A percentile compares a stretch with the other conserved stretches of the same genome.
Conservation (phyloP, 2,329 filamentous ascomycete species). For the Xylariaceae sp. region DNA sequence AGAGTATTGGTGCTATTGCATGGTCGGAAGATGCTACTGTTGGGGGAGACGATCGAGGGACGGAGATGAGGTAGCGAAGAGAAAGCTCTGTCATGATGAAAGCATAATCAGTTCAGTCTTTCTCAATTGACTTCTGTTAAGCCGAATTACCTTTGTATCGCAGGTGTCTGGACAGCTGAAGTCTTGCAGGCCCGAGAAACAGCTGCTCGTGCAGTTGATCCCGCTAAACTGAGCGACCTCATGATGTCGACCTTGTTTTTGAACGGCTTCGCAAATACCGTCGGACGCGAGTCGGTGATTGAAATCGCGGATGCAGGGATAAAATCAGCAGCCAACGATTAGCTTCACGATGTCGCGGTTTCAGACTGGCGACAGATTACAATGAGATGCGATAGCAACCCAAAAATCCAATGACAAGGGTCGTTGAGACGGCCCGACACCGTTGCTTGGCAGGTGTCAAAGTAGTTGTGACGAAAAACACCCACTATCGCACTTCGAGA, state of each 20-base stretch:
- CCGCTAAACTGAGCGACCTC: slow-evolving; percentile 9
- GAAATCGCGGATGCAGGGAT: no score
- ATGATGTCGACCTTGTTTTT: slow-evolving; percentile 3
- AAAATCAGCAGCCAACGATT: no score
- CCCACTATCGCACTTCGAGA: no score
- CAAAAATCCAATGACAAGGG: no score
- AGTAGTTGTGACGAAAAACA: no score
- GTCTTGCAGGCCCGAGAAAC: slow-evolving; percentile 9
- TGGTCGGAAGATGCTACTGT: slow-evolving; percentile 27
- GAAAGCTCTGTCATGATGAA: slow-evolving; percentile 36
- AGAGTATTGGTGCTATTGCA: slow-evolving; percentile 25
- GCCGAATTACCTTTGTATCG: slow-evolving; percentile 11
- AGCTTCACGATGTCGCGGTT: no score
- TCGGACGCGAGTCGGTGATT: no score
- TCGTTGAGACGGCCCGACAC: no score
- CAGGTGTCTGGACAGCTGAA: slow-evolving; percentile 5
- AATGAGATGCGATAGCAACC: no score
- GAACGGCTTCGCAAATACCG: no score
- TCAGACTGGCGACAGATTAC: no score
- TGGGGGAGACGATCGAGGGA: slow-evolving; percentile 38
- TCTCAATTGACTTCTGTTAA: not conserved
- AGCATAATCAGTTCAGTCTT: not conserved
- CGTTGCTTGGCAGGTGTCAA: no score
- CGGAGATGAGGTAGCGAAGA: slow-evolving; percentile 49
- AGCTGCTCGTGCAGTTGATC: slow-evolving; percentile 10